These are phyloP conservation scores for Arabidopsis arenosa DNA, from an alignment of 345 rosid genomes.

Conservation along the genomic window DNA sequence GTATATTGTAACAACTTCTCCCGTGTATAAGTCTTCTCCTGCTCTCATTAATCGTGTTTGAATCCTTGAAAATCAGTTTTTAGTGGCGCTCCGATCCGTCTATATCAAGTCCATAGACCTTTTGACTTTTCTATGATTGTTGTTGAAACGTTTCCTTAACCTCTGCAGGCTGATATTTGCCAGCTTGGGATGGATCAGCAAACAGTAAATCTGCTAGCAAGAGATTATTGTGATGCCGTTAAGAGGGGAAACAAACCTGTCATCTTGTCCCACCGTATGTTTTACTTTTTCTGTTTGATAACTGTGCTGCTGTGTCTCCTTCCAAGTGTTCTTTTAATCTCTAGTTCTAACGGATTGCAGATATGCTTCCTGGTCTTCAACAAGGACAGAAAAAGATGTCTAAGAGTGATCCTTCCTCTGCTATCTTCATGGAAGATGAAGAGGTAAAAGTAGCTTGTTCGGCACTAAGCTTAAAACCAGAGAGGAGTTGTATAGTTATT, in stretches of 20 bases:
- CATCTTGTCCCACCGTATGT: conserved; percentile 84
- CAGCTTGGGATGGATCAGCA: conserved; percentile 94
- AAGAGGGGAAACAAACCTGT: conserved; percentile 89
- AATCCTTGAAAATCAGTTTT: not conserved
- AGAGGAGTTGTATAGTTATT: conserved; percentile 2
- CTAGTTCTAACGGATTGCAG: conserved; percentile 48
- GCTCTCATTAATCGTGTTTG: not conserved
- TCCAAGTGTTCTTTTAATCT: not conserved
- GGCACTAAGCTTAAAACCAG: not conserved
- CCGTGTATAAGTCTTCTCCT: not conserved
- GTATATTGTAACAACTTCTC: not conserved
- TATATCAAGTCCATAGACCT: not conserved
- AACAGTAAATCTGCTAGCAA: conserved; percentile 82
- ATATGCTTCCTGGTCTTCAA: conserved; percentile 92
- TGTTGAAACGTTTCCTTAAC: conserved; percentile 7
- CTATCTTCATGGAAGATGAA: conserved; percentile 94
- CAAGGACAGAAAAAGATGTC: conserved; percentile 96
- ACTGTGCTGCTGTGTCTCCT: not conserved
- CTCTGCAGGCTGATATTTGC: conserved; percentile 89
- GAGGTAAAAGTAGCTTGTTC: conserved; percentile 56
- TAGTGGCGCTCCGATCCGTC: not conserved
- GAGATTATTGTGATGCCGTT: conserved; percentile 86
- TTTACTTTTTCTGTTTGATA: conserved; percentile 3
- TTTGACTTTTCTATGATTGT: not conserved
- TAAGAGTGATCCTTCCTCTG: conserved; percentile 82